A percentile compares a stretch with the other conserved stretches of the same genome.
Evolutionary conservation across 2,329 filamentous ascomycete genomes (phyloP).

Genomic region (Sclerotinia minor): DNA sequence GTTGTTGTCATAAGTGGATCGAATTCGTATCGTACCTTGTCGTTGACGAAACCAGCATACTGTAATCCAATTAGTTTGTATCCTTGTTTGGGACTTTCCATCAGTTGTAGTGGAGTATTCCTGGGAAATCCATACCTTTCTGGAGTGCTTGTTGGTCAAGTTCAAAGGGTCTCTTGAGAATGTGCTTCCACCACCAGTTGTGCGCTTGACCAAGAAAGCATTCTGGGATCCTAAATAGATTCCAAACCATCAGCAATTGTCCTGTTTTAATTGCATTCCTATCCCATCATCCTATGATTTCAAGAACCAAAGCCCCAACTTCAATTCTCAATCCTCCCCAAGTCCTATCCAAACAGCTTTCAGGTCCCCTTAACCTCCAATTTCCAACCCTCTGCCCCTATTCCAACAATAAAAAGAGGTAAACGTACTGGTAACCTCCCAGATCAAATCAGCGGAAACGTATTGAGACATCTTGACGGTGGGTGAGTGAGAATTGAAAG

Average conservation of each 20-base stretch:
- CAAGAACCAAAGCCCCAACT: not conserved
- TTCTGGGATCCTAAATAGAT: slow-evolving; percentile 72
- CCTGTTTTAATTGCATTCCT: not conserved
- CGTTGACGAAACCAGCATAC: slow-evolving; percentile 91
- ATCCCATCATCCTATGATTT: not conserved
- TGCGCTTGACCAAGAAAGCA: slow-evolving; percentile 90
- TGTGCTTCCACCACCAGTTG: slow-evolving; percentile 72
- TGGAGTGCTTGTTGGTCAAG: slow-evolving; percentile 84
- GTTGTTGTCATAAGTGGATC: not conserved
- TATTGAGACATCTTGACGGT: slow-evolving; percentile 53
- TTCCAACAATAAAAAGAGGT: slow-evolving; percentile 20
- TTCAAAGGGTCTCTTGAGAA: slow-evolving; percentile 96
- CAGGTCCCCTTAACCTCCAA: not conserved
- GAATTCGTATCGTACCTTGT: slow-evolving; percentile 65
- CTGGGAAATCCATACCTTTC: slow-evolving; percentile 66
- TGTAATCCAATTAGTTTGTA: slow-evolving; percentile 44
- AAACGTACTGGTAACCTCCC: slow-evolving; percentile 89
- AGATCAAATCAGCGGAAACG: slow-evolving; percentile 88
- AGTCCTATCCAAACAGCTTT: not conserved
- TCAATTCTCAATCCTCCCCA: not conserved
- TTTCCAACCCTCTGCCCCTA: not conserved
- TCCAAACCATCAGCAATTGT: slow-evolving; percentile 21
- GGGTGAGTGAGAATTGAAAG: slow-evolving; percentile 18
- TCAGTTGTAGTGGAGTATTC: not conserved
- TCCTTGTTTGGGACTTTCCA: not conserved